A percentile compares a stretch with the other conserved stretches of the same genome.
Conservation (phyloP, 805 yeast species). For the Cyberlindnera japonica region DNA sequence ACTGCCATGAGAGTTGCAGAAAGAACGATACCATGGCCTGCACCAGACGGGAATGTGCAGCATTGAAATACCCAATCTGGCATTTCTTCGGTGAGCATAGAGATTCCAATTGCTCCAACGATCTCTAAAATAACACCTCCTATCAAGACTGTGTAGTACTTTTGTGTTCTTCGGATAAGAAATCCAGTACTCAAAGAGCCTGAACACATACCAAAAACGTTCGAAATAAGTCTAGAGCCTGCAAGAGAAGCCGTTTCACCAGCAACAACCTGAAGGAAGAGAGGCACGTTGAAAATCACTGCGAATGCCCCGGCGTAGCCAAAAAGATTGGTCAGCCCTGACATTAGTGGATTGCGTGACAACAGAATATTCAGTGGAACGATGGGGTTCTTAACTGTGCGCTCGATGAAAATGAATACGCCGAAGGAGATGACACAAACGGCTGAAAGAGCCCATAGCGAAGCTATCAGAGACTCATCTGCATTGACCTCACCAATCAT, state of each 20-base stretch:
- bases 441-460: not conserved
- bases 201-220: constrained; percentile 38
- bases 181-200: constrained; percentile 40
- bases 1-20: constrained; percentile 62
- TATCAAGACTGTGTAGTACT: constrained; percentile 29
- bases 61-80: constrained; percentile 12
- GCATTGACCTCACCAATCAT: constrained; percentile 5
- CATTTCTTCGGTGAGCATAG: not conserved
- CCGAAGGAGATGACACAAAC: constrained; percentile 2
- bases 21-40: constrained; percentile 51
- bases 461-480: not conserved
- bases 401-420: constrained; percentile 3
- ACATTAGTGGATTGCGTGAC: constrained; percentile 7
- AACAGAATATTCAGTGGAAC: constrained; percentile 5
- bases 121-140: constrained; percentile 35
- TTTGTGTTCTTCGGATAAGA: constrained; percentile 32
- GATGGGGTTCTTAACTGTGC: constrained; percentile 6
- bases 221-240: constrained; percentile 40
- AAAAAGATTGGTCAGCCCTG: constrained; percentile 8
- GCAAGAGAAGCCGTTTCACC: constrained; percentile 39
- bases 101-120: constrained; percentile 26
- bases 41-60: constrained; percentile 35
- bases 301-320: constrained; percentile 27
- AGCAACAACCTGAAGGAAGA: constrained; percentile 39
- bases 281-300: constrained; percentile 39